Conservation (phyloP, 2,329 filamentous ascomycete genomes). For the Botrytis aclada region DNA sequence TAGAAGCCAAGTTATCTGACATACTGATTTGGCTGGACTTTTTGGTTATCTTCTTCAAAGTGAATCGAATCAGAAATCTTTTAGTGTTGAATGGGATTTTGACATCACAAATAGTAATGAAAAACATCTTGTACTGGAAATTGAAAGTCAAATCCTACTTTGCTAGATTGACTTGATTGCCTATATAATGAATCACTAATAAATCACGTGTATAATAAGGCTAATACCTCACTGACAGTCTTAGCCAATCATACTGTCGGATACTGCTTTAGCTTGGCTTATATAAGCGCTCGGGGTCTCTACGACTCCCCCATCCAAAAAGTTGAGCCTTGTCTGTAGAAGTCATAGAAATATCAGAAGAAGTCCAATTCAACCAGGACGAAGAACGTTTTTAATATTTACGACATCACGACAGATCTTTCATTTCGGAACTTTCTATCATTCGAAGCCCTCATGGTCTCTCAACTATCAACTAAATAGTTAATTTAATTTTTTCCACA, state of each 20-base stretch:
- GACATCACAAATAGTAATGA: not conserved
- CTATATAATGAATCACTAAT: not conserved
- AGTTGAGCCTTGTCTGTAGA: slow-evolving; percentile 13
- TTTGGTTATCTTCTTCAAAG: not conserved
- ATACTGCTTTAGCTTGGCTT: not conserved
- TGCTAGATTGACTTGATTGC: not conserved
- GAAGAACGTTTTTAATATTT: slow-evolving; percentile 8
- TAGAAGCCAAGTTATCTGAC: not conserved
- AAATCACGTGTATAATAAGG: not conserved
- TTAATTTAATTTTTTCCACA: not conserved
- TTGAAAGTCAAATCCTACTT: not conserved
- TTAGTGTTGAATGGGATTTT: not conserved
- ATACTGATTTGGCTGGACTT: not conserved
- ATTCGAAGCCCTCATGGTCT: slow-evolving; percentile 1
- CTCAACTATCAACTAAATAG: not conserved
- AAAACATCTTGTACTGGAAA: not conserved
- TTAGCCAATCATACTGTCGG: not conserved
- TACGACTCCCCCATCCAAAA: slow-evolving; percentile 4
- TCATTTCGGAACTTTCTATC: not conserved
- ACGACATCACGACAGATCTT: slow-evolving; percentile 9
- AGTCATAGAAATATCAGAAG: slow-evolving; percentile 2
- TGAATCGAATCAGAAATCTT: not conserved
- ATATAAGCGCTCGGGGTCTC: slow-evolving; percentile 13
- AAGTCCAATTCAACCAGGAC: slow-evolving; percentile 1
- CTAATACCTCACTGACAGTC: not conserved